Evolutionary conservation across 2,329 filamentous ascomycete species (phyloP).

Genomic region (Colletotrichum costaricense): DNA sequence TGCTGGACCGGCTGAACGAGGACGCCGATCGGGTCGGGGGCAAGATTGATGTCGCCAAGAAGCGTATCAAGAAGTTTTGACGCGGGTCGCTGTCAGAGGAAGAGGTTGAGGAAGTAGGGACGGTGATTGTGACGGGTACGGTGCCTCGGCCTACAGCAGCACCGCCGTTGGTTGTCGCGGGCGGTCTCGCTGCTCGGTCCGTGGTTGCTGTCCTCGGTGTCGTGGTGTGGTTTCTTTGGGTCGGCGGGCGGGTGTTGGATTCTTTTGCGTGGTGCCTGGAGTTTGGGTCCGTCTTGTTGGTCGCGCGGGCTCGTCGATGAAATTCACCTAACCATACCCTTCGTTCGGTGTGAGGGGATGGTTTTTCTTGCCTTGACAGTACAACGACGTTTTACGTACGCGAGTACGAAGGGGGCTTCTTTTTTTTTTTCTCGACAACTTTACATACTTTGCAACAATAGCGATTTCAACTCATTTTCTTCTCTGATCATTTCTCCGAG

Average conservation of each 20-base stretch:
- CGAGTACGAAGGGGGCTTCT: background rate
- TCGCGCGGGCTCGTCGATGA: slow-evolving; percentile 7
- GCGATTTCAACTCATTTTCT: background rate
- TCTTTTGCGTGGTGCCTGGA: slow-evolving; percentile 37
- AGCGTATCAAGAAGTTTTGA: slow-evolving; percentile 75
- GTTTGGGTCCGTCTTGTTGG: slow-evolving; percentile 31
- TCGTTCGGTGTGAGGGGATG: background rate
- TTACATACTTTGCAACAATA: slow-evolving; percentile 2
- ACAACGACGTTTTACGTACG: slow-evolving; percentile 8
- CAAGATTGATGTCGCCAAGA: slow-evolving; percentile 81
- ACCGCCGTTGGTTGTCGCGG: background rate
- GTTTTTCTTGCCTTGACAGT: background rate
- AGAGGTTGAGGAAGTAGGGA: background rate
- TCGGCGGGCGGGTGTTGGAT: slow-evolving; percentile 39
- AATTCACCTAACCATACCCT: background rate
- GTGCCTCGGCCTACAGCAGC: background rate
- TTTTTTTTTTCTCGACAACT: background rate
- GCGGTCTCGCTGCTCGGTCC: slow-evolving; percentile 39
- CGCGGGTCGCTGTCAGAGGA: slow-evolving; percentile 37
- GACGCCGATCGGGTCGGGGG: slow-evolving; percentile 73
- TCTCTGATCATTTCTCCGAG: background rate
- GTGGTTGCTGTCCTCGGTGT: slow-evolving; percentile 43
- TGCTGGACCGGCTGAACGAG: slow-evolving; percentile 74
- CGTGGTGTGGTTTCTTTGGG: slow-evolving; percentile 46
- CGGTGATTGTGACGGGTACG: background rate